Conservation (phyloP, 176 grass and related monocot genomes). For the Oryza meyeriana region DNA sequence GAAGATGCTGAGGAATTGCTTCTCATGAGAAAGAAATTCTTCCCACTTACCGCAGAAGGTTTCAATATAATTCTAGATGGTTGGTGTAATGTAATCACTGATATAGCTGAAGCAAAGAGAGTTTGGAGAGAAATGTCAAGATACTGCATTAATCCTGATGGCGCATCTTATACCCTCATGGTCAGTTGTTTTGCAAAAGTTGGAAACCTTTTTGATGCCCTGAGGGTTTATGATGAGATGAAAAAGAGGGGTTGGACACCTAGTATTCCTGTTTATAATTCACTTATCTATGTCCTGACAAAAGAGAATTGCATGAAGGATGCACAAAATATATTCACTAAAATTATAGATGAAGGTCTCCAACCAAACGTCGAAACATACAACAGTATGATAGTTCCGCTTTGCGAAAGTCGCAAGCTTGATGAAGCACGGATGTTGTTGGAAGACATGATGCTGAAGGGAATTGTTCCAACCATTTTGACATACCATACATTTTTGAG, state of each 20-base stretch:
- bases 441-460: constrained; percentile 68
- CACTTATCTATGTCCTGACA: constrained; percentile 78
- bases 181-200: constrained; percentile 84
- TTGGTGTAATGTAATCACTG: constrained; percentile 83
- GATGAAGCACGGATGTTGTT: constrained; percentile 63
- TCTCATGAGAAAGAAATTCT: constrained; percentile 64
- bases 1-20: constrained; percentile 91
- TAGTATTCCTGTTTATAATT: constrained; percentile 73
- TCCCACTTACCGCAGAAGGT: constrained; percentile 65
- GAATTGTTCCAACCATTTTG: constrained; percentile 52
- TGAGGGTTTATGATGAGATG: constrained; percentile 95
- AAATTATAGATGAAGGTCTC: constrained; percentile 59
- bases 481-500: constrained; percentile 75
- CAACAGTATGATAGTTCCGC: constrained; percentile 74
- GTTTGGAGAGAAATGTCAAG: constrained; percentile 92
- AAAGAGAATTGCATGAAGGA: constrained; percentile 92
- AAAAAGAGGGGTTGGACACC: constrained; percentile 76
- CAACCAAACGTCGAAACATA: constrained; percentile 73
- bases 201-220: constrained; percentile 85
- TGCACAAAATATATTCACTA: constrained; percentile 75
- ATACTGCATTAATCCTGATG: constrained; percentile 75
- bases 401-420: constrained; percentile 68
- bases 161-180: constrained; percentile 76
- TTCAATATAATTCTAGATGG: constrained; percentile 86
- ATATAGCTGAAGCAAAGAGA: constrained; percentile 88